These are phyloP conservation scores for Allomyces macrogynus DNA, from an alignment of 192 early-diverging fungal species.

Conservation along the genomic window DNA sequence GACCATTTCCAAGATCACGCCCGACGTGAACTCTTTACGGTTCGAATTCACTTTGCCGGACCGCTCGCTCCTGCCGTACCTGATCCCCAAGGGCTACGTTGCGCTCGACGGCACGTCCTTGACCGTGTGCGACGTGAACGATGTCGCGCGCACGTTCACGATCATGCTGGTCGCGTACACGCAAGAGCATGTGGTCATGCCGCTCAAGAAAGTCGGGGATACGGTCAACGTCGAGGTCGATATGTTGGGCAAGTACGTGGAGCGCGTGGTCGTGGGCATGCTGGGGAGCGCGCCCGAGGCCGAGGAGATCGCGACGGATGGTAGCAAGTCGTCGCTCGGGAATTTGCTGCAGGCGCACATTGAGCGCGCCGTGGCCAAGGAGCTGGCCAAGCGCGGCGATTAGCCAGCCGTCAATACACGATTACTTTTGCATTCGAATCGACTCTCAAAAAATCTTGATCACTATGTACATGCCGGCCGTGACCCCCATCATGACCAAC, in stretches of 20 bases:
- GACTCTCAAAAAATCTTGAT: no score
- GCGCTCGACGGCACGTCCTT: conserved; percentile 84
- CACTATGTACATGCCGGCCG: no score
- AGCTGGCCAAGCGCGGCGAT: neutral
- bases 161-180: conserved; percentile 96
- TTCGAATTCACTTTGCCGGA: conserved; percentile 37
- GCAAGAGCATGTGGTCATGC: conserved; percentile 62
- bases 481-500: no score
- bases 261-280: conserved; percentile 47
- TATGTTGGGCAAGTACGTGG: conserved; percentile 92
- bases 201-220: conserved; percentile 44
- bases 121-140: conserved; percentile 78
- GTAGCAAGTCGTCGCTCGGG: neutral
- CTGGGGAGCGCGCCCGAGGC: conserved; percentile 1
- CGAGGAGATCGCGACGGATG: neutral
- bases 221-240: conserved; percentile 91
- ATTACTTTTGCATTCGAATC: no score
- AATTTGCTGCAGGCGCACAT: neutral
- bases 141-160: conserved; percentile 46
- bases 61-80: conserved; percentile 47
- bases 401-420: no score
- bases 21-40: conserved; percentile 78
- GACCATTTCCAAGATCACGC: conserved; percentile 42
- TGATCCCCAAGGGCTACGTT: conserved; percentile 91
- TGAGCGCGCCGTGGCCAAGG: neutral